Base-by-base conservation (phyloP, 495 filamentous ascomycete species). In the Penicillium argentinense region DNA sequence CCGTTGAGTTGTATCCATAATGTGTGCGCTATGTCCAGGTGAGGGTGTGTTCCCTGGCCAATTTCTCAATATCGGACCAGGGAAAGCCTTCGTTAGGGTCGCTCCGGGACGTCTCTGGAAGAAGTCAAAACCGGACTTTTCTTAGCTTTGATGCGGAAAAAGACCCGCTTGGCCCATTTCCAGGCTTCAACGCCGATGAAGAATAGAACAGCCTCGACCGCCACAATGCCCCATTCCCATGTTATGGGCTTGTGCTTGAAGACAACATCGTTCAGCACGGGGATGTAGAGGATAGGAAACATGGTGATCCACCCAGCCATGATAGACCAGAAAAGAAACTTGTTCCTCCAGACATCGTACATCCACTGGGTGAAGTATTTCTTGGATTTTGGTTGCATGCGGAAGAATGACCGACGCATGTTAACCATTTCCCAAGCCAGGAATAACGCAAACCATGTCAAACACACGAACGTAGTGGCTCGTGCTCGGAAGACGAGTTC, bases 371-470 rank as follows among this genome's bases (percentile, higher is more conserved):
- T 80, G 39, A 70, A 76, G 55, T 72, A 72, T 18, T 51, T 59
- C 49, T 69, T 75, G 32, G 71, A 76, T 23, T 64, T 69, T 4
- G 82, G 76, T 49, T 81, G 76, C 80, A 85, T 84, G 39, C 71
- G 66, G 72, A 88, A 88, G 63, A 88, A 82, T 37, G 75, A 79
- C 28, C 79, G 78, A 2, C 83, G 81, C 55, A 86, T 71, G 53
- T 85, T 68, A 19, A 86, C 74, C 75, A 85, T 83, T 60, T 87
- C 83, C 84, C 85, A 87, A 3, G 85, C 85, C 19, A 86, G 73
- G 67, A 88, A 84, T 9, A 88, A 74, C 3, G 84, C 81, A 49
- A 87, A 84, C 83, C 84, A 88, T 2, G 86, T 89, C 42, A 89
- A 72, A 41, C 81, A 84, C 7, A 81, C 82, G 53, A 86, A 89